These are phyloP conservation scores for Novakomyces olei DNA, from an alignment of 805 yeast species.

Conservation along the genomic window DNA sequence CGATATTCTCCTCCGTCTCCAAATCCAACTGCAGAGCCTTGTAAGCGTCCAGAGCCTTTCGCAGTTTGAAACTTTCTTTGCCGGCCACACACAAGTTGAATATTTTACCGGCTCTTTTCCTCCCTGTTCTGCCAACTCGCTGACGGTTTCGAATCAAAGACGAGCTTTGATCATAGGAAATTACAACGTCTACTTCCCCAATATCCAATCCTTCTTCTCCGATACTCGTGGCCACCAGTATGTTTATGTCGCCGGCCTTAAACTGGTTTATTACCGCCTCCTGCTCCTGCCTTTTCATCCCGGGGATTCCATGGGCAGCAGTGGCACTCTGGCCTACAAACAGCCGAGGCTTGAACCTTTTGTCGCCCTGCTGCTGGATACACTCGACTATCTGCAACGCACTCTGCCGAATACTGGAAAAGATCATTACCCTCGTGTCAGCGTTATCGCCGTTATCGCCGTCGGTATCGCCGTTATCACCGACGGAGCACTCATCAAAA, in stretches of 20 bases:
- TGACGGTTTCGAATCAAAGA: constrained; percentile 87
- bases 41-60: constrained; percentile 68
- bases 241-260: constrained; percentile 49
- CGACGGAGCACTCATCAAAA: too few relatives aligned
- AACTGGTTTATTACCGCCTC: constrained; percentile 29
- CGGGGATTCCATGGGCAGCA: too few relatives aligned
- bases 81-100: constrained; percentile 44
- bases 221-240: constrained; percentile 83
- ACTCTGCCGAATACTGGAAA: constrained; percentile 73
- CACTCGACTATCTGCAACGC: constrained; percentile 78
- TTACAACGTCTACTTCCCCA: constrained; percentile 87
- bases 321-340: constrained; percentile 90
- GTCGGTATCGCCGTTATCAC: too few relatives aligned
- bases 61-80: constrained; percentile 57
- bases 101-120: constrained; percentile 75
- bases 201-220: constrained; percentile 98
- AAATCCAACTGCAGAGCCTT: constrained; percentile 62
- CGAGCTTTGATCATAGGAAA: constrained; percentile 80
- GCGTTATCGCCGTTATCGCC: constrained; percentile 13
- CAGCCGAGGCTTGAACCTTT: constrained; percentile 67
- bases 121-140: constrained; percentile 95
- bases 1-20: too few relatives aligned
- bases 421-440: constrained; percentile 60
- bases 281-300: neutral
- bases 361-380: too few relatives aligned